These are phyloP conservation scores for Calocera viscosa DNA, from an alignment of 768 basidiomycete genomes.

Conservation along the genomic window DNA sequence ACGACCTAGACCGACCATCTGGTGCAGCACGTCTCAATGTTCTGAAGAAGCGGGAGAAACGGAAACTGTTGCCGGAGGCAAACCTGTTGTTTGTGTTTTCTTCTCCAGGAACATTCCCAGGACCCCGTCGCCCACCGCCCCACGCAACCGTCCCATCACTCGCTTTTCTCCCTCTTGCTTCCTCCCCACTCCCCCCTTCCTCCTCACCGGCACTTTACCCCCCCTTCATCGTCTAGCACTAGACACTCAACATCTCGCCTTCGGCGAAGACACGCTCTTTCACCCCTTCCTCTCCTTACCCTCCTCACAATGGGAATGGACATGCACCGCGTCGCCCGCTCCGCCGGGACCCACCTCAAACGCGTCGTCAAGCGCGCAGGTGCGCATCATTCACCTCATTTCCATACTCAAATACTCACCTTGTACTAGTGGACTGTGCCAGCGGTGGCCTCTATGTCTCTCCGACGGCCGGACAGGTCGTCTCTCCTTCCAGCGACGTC, in stretches of 20 bases:
- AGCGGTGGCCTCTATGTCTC: conserved; percentile 26
- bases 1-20: not conserved
- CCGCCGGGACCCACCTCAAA: not conserved
- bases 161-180: conserved; percentile 2
- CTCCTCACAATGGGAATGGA: not conserved
- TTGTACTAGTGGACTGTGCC: conserved; percentile 10
- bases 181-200: not conserved
- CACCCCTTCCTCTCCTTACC: not conserved
- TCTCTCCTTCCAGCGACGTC: conserved; percentile 23
- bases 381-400: not conserved
- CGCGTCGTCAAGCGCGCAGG: conserved; percentile 9
- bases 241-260: not conserved
- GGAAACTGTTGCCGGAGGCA: not conserved
- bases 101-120: not conserved
- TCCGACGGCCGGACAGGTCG: conserved; percentile 20
- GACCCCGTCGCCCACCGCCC: not conserved
- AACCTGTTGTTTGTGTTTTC: not conserved
- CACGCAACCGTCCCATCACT: not conserved
- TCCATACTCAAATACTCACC: not conserved
- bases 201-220: conserved; percentile 1
- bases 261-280: conserved; percentile 5
- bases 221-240: not conserved
- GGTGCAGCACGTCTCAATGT: not conserved
- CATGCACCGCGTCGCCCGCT: not conserved
- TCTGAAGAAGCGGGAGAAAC: not conserved